Evolutionary conservation across 305 asterid species (phyloP), one percentile per base, ranked within the genome.

Genomic region (Striga hermonthica): DNA sequence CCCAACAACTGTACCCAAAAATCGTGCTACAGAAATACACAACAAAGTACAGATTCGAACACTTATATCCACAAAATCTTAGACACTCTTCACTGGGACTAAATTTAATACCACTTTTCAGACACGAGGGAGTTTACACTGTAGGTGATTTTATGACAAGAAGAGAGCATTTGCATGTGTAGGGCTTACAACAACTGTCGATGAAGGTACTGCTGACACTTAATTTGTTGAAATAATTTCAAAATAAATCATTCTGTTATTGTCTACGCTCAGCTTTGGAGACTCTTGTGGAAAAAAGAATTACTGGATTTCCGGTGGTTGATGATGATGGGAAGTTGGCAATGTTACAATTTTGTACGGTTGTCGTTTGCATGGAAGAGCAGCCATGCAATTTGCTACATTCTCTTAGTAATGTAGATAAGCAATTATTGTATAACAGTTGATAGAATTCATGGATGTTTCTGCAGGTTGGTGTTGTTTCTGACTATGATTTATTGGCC

Each of bases 391-490:
- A 41, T 31, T 22, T 37, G 50, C 35, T 62, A 57, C 13, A 9
- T 52, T 49, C 41, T 40, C 70, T 12, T 44, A 53, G 9, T 41
- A 31, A 9, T 39, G 66, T 50, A 5, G n/a, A 16, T 69, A 12
- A 15, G 66, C 57, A 50, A 5, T 57, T 48, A 8, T 60, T 69
- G 40, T 22, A 41, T 70, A 16, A 61, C 64, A 37, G 40, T 39
- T 79, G 73, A 74, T 57, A 52, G 15, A 40, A 13, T 48, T 47
- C 10, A 2, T 3, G 56, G n/a, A 62, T 68, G 66, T 61, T 77
- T 68, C 74, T 80, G 85, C 86, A 91, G 98, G 95, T 91, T 65
- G 98, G 98, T 35, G 98, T 91, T 72, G 92, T 91, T 75, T 91
- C 98, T 59, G 98, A 91, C 80, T 91, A 91, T 65, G 98, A 91